Evolutionary conservation across 1,284 basidiomycete species (phyloP), one percentile per base, ranked within the genome.

Genomic region (Apiotrichum veenhuisii): DNA sequence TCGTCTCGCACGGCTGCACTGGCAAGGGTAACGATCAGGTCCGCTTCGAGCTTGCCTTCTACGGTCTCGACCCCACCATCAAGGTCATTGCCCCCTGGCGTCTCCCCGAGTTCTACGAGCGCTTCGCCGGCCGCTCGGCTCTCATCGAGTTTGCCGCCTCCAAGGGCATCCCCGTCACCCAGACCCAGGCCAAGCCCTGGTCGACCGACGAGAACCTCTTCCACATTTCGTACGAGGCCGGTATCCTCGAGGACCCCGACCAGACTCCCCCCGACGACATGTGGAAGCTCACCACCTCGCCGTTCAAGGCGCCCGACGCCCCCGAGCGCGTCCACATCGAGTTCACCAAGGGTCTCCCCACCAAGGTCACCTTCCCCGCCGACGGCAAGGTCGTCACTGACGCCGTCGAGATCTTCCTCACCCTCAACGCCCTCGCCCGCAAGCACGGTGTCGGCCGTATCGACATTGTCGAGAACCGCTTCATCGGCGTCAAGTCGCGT

Each of bases 1-100:
- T 84, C 74, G 95, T 98, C 64, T 88, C 94, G 38, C 96, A 98
- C 79, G 95, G 95, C 40, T 99, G 95, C 83, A 99, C 95, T 47
- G 95, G 95, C 58, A 98, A 98, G 82, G 95, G 95, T 56, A 98
- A 98, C 78, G 95, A 99, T 79, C 96, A 99, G 81, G 95, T 99
- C 67, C 90, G 96, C 61, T 99, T 98, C 78, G 96, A 99, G 77
- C 87, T 98, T 57, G 94, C 96, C 11, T 99, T 98, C 82, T 99
- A 98, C 78, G 95, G 93, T 55, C 84, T 99, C 70, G 94, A 96
- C 78, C 94, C 95, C 51, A 89, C 92, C 72, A 98, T 99, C 85
- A 97, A 98, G 80, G 94, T 98, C 73, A 87, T 99, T 71, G 94
- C 95, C 20, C 95, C 95, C 38, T 99, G 95, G 95, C 87, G 95